These are phyloP conservation scores for Butyriboletus loyo DNA, from an alignment of 768 basidiomycete genomes.

Conservation along the genomic window DNA sequence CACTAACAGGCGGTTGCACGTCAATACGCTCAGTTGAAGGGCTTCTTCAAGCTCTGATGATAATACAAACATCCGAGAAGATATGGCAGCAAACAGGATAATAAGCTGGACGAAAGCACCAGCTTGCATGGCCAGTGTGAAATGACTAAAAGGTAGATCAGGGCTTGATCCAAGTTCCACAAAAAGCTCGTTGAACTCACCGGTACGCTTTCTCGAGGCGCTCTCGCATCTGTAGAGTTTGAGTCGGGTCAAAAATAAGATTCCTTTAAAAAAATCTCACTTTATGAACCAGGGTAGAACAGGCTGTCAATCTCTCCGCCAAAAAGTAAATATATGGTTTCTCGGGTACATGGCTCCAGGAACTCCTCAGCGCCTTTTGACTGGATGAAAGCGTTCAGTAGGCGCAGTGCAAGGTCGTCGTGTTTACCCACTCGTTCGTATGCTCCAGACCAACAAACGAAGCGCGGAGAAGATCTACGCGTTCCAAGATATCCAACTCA, in stretches of 20 bases:
- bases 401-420: background rate
- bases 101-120: conserved; percentile 71
- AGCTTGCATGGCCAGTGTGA: conserved; percentile 62
- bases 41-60: conserved; percentile 42
- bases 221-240: conserved; percentile 40
- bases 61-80: conserved; percentile 53
- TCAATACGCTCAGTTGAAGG: conserved; percentile 28
- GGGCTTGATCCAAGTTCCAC: background rate
- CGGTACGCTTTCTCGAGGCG: conserved; percentile 50
- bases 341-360: conserved; percentile 65
- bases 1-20: conserved; percentile 28
- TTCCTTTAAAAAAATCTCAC: conserved; percentile 28
- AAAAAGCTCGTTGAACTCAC: conserved; percentile 35
- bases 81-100: conserved; percentile 58
- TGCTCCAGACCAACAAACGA: conserved; percentile 28
- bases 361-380: conserved; percentile 48
- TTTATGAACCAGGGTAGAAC: conserved; percentile 43
- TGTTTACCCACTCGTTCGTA: conserved; percentile 23
- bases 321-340: conserved; percentile 32
- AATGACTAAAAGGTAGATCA: conserved; percentile 42
- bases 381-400: conserved; percentile 31
- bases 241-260: background rate
- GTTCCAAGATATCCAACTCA: conserved; percentile 16
- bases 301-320: conserved; percentile 35
- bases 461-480: conserved; percentile 25